These are phyloP conservation scores for Microbotryomycetes sp. DNA, from an alignment of 1,284 basidiomycete species.

Conservation along the genomic window DNA sequence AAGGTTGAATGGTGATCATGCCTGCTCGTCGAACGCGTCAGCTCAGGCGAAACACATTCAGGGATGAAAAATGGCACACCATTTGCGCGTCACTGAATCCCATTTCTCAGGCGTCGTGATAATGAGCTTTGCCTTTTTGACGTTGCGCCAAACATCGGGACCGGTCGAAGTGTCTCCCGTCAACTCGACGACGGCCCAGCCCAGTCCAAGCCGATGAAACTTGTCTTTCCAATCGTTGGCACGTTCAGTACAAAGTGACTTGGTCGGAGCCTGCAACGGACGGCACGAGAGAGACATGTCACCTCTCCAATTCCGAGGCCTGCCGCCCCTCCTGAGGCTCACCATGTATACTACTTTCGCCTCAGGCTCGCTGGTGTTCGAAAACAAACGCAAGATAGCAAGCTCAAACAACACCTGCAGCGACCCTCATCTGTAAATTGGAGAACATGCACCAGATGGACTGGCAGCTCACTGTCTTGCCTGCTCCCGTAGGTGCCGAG, in stretches of 20 bases:
- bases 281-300: background rate
- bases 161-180: constrained; percentile 75
- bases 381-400: constrained; percentile 71
- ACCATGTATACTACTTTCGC: constrained; percentile 76
- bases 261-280: constrained; percentile 52
- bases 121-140: constrained; percentile 66
- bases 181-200: constrained; percentile 65
- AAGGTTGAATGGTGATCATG: constrained; percentile 58
- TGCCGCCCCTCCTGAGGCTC: constrained; percentile 59
- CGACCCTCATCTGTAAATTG: too few species aligned
- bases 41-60: too few species aligned
- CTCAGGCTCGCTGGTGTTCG: constrained; percentile 42
- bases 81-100: constrained; percentile 81
- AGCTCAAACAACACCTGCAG: constrained; percentile 77
- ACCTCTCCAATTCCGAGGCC: too few species aligned
- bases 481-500: constrained; percentile 80
- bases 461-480: constrained; percentile 57
- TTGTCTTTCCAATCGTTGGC: constrained; percentile 76
- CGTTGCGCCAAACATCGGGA: constrained; percentile 54
- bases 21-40: constrained; percentile 46
- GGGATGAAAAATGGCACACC: constrained; percentile 46
- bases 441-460: constrained; percentile 10
- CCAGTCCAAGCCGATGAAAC: constrained; percentile 58
- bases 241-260: constrained; percentile 69
- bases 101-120: constrained; percentile 75